Conservation (phyloP, 805 yeast genomes). For the Yarrowia osloensis region DNA sequence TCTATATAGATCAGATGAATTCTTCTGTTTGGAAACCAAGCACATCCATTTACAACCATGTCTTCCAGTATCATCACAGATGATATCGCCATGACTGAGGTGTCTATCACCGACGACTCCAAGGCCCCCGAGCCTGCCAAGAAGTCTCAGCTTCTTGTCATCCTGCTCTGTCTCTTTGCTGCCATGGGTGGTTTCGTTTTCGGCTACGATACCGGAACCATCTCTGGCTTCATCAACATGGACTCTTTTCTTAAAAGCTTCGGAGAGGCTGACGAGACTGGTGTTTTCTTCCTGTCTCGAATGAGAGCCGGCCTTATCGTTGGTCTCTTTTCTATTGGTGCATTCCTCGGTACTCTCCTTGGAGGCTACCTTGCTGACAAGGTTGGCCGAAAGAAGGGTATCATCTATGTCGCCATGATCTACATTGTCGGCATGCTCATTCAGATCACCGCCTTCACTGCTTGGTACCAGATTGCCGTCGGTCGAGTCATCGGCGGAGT, state of each 20-base stretch:
- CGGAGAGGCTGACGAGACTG: conserved; percentile 47
- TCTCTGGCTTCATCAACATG: conserved; percentile 66
- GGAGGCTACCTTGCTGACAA: conserved; percentile 61
- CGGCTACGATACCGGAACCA: conserved; percentile 71
- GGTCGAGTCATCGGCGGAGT: conserved; percentile 75
- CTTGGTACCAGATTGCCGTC: conserved; percentile 53
- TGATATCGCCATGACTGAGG: neutral
- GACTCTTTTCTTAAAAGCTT: conserved; percentile 52
- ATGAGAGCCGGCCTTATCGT: conserved; percentile 64
- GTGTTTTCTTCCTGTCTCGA: conserved; percentile 49
- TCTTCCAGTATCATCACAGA: neutral
- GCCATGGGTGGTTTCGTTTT: conserved; percentile 68
- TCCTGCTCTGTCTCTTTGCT: conserved; percentile 50
- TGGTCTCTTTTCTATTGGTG: conserved; percentile 74
- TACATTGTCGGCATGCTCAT: conserved; percentile 57
- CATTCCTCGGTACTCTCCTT: conserved; percentile 64
- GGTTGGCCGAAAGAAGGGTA: conserved; percentile 50
- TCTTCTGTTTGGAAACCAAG: too few species aligned
- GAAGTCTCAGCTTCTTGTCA: conserved; percentile 19
- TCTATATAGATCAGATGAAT: neutral
- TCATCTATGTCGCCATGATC: conserved; percentile 46
- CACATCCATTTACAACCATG: neutral
- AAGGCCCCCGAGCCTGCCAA: neutral
- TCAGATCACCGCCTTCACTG: conserved; percentile 49
- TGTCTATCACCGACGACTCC: neutral